phyloP scores from a whole-genome alignment of 805 yeast genomes.

The Saturnispora hagleri region DNA sequence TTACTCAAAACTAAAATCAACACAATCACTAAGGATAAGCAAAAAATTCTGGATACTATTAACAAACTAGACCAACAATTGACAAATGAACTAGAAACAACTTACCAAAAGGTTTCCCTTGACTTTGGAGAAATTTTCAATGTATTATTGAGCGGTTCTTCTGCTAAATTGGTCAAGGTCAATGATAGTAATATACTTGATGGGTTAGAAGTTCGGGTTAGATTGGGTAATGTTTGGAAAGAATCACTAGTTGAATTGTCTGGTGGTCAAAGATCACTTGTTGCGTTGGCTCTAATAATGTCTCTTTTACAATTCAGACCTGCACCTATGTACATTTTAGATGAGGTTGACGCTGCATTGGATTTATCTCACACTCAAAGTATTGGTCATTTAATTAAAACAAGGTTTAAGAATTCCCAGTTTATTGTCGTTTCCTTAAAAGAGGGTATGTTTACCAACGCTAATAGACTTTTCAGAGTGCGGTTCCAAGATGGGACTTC shows the following conservation, averaged over 20 bases:
- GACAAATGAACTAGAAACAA: constrained; percentile 67
- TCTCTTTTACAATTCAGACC: constrained; percentile 92
- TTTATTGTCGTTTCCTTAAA: constrained; percentile 93
- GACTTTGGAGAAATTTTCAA: constrained; percentile 89
- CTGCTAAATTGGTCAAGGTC: constrained; percentile 78
- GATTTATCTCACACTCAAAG: constrained; percentile 96
- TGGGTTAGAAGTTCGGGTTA: constrained; percentile 86
- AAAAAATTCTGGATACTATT: constrained; percentile 83
- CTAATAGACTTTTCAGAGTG: constrained; percentile 87
- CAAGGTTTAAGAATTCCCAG: constrained; percentile 91
- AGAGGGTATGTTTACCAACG: constrained; percentile 97
- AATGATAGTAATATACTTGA: constrained; percentile 76
- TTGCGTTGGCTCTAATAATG: constrained; percentile 85
- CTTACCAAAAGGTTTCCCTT: constrained; percentile 77
- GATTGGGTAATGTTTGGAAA: constrained; percentile 90
- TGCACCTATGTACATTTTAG: constrained; percentile 96
- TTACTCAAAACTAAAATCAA: constrained; percentile 70
- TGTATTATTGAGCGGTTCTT: constrained; percentile 81
- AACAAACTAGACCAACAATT: constrained; percentile 77
- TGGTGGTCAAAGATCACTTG: constrained; percentile 94
- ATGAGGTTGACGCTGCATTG: constrained; percentile 97
- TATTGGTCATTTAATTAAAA: constrained; percentile 92
- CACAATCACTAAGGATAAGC: constrained; percentile 82
- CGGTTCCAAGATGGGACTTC: constrained; percentile 96
- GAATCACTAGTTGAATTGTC: constrained; percentile 89